A percentile compares a stretch with the other conserved stretches of the same genome.
Evolutionary conservation across 2,329 filamentous ascomycete species (phyloP).

Genomic region (Elsinoe australis): DNA sequence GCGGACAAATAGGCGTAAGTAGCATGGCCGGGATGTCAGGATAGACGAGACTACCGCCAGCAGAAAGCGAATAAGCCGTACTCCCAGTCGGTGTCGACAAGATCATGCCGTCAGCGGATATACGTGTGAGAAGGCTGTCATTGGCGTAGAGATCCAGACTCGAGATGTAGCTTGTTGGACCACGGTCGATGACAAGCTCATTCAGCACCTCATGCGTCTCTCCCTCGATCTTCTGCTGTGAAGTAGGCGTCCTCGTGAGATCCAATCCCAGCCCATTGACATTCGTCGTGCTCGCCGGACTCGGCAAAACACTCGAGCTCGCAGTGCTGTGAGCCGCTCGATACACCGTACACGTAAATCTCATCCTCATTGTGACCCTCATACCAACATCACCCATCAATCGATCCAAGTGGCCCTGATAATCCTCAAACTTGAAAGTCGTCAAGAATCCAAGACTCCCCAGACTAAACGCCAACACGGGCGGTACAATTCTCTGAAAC

Average conservation of each 20-base stretch:
- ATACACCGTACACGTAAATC: constrained; percentile 96
- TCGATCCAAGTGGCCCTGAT: constrained; percentile 76
- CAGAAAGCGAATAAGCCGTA: constrained; percentile 92
- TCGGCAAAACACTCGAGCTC: constrained; percentile 25
- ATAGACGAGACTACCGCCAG: constrained; percentile 89
- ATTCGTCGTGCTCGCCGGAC: constrained; percentile 26
- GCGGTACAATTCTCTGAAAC: constrained; percentile 83
- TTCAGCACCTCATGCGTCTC: constrained; percentile 98
- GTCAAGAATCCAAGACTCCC: constrained; percentile 84
- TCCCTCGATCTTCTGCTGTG: constrained; percentile 60
- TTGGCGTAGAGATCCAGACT: constrained; percentile 95
- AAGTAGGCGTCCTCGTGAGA: constrained; percentile 35
- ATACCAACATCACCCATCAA: constrained; percentile 88
- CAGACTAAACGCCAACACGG: constrained; percentile 74
- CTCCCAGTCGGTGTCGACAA: constrained; percentile 87
- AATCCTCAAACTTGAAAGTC: constrained; percentile 78
- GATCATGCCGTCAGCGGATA: constrained; percentile 95
- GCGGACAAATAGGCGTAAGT: constrained; percentile 93
- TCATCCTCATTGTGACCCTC: constrained; percentile 96
- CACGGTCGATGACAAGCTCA: constrained; percentile 95
- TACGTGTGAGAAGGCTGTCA: constrained; percentile 85
- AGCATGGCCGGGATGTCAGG: constrained; percentile 95
- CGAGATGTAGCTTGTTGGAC: constrained; percentile 92
- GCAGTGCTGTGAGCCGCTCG: constrained; percentile 44
- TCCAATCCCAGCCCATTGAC: constrained; percentile 10